Evolutionary conservation across 257 asterid genomes (phyloP).

Genomic region (Capsicum baccatum): DNA sequence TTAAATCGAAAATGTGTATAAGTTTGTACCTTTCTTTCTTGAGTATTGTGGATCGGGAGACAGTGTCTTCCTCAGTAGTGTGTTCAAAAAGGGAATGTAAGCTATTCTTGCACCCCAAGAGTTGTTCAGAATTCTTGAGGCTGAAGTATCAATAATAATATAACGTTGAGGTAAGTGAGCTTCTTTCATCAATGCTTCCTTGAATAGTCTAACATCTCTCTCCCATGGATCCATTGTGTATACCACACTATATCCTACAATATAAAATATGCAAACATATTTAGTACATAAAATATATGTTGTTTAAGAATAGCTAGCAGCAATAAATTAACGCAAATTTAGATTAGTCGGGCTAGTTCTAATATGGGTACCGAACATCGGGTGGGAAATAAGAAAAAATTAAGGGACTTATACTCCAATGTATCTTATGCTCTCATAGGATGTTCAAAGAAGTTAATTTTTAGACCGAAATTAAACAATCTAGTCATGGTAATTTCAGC

Average conservation of each 20-base stretch:
- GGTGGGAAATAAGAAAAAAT: no score
- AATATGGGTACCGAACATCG: no score
- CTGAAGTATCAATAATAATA: slow-evolving; percentile 61
- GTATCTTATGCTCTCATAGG: no score
- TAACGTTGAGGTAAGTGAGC: slow-evolving; percentile 37
- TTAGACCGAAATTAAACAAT: no score
- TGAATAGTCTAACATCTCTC: slow-evolving; percentile 72
- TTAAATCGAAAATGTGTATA: neutral
- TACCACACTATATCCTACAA: slow-evolving; percentile 67
- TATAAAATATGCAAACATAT: neutral
- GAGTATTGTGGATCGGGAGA: slow-evolving; percentile 50
- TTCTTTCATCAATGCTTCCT: slow-evolving; percentile 55
- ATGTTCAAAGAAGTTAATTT: no score
- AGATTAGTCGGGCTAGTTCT: no score
- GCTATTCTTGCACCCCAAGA: slow-evolving; percentile 78
- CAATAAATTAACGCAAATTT: no score
- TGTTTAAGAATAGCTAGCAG: no score
- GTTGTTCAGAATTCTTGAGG: slow-evolving; percentile 69
- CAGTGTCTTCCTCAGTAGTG: slow-evolving; percentile 79
- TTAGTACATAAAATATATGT: no score
- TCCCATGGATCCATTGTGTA: slow-evolving; percentile 95
- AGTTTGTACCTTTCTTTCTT: slow-evolving; percentile 51
- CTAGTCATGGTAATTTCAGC: no score
- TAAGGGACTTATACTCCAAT: no score
- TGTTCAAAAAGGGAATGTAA: slow-evolving; percentile 77